Percentiles rank a stretch among this genome's conserved stretches.
Evolutionary conservation across 2,329 filamentous ascomycete genomes (phyloP).

Genomic region (Monosporascus sp.): DNA sequence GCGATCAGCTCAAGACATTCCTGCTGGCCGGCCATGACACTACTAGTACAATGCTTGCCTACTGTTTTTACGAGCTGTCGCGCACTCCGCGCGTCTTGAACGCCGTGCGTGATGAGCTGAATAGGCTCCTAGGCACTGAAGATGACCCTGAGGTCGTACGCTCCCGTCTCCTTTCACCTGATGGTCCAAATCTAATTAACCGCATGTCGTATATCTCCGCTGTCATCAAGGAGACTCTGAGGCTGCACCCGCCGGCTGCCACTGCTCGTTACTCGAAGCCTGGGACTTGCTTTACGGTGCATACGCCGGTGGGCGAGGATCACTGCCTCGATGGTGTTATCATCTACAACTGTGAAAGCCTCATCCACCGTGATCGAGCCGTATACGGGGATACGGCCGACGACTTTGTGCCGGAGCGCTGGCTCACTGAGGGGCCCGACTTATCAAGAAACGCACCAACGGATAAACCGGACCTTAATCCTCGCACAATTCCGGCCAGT

Average conservation of each 20-base stretch:
- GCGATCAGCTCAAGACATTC: constrained; percentile 34
- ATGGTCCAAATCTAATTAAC: constrained; percentile 25
- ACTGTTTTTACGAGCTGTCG: constrained; percentile 33
- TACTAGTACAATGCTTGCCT: constrained; percentile 32
- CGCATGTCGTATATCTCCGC: constrained; percentile 31
- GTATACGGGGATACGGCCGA: constrained; percentile 31
- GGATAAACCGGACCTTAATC: too few relatives aligned
- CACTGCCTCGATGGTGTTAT: constrained; percentile 29
- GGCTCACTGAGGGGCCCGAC: constrained; percentile 28
- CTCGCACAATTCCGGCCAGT: constrained; percentile 23
- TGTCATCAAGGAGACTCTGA: constrained; percentile 33
- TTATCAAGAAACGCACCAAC: too few relatives aligned
- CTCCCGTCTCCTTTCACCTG: constrained; percentile 18
- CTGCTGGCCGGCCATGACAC: constrained; percentile 39
- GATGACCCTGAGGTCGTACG: constrained; percentile 20
- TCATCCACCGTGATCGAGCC: constrained; percentile 30
- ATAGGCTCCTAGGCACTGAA: constrained; percentile 29
- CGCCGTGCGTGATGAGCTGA: constrained; percentile 30
- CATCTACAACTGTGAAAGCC: constrained; percentile 28
- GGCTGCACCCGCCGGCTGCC: constrained; percentile 30
- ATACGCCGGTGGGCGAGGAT: constrained; percentile 21
- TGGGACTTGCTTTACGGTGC: constrained; percentile 24
- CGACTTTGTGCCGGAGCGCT: constrained; percentile 36
- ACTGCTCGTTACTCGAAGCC: constrained; percentile 23
- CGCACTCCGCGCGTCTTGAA: constrained; percentile 23